Base-by-base conservation (phyloP, 257 asterid genomes). In the Craterostigma plantagineum region DNA sequence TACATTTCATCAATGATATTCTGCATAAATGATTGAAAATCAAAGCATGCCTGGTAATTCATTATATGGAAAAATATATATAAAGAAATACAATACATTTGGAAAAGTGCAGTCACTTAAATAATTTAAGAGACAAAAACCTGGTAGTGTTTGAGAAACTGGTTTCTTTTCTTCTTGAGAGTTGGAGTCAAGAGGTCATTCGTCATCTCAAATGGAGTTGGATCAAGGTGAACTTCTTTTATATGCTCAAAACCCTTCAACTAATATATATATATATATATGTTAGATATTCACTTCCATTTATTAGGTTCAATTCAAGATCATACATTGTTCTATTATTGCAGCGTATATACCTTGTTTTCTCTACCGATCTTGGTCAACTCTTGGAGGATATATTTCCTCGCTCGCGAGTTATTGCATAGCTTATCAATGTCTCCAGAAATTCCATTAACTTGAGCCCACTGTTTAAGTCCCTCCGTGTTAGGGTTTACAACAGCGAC, bases 171-270 rank as follows among this genome's bases (percentile, higher is more conserved):
- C 72, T 67, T 76, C 79, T 87, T 87, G 67, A 79, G 82, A 34
- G 95, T 79, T 9, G 97, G 97, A 0, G 97, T 87, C 41, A 87
- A 67, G 48, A 87, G 95, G 66, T 76, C 97, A 3, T 85, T 79
- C 42, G 81, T 95, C 80, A 76, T 76, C 67, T 82, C 95, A 49
- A 87, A 82, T 16, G 95, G 93, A 39, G 65, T 69, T 10, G 97
- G 92, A 50, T 87, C 97, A 53, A 87, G 90, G 71, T 87, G 97
- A 53, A 79, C 74, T 0, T 76, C 90, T 71, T 65, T 82, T 35
- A 87, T 63, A 56, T 63, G 49, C 42, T 87, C 97, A 57, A 82
- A 87, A 38, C 97, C 97, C 72, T 79, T 82, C 66, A 87, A 56
- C 95, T 87, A 93, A n/a, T n/a, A n/a, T n/a, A n/a, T n/a, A n/a